Evolutionary conservation across 768 basidiomycete species (phyloP).

Genomic region (Exidia glandulosa): DNA sequence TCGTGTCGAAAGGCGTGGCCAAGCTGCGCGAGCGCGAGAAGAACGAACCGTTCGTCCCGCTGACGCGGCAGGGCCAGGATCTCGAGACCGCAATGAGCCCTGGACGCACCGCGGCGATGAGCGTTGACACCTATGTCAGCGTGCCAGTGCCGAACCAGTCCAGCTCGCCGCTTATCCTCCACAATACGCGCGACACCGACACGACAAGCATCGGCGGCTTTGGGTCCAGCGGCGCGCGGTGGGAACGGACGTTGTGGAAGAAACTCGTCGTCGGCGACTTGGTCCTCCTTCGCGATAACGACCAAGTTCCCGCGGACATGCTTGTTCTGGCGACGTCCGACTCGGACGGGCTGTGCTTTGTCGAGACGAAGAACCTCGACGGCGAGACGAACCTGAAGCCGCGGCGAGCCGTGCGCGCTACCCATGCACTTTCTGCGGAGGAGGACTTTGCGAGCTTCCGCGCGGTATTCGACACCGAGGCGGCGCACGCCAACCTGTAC

Average conservation of each 20-base stretch:
- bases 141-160: background rate
- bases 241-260: slow-evolving; percentile 98
- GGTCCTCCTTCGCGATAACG: slow-evolving; percentile 82
- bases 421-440: slow-evolving; percentile 64
- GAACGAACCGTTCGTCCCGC: slow-evolving; percentile 5
- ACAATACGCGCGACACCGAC: background rate
- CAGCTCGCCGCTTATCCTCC: background rate
- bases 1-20: slow-evolving; percentile 73
- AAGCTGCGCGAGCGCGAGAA: slow-evolving; percentile 78
- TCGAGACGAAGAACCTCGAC: slow-evolving; percentile 97
- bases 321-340: slow-evolving; percentile 88
- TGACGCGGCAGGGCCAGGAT: background rate
- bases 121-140: background rate
- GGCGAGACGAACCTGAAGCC: slow-evolving; percentile 96
- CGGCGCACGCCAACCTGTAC: slow-evolving; percentile 89
- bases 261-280: slow-evolving; percentile 95
- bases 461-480: slow-evolving; percentile 86
- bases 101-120: background rate
- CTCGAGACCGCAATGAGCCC: background rate
- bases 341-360: slow-evolving; percentile 81
- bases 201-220: background rate
- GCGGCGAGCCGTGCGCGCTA: slow-evolving; percentile 64
- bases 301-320: slow-evolving; percentile 94
- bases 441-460: slow-evolving; percentile 82
- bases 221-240: slow-evolving; percentile 34